phyloP scores from a whole-genome alignment of 768 basidiomycete genomes.

The Hericium erinaceus region DNA sequence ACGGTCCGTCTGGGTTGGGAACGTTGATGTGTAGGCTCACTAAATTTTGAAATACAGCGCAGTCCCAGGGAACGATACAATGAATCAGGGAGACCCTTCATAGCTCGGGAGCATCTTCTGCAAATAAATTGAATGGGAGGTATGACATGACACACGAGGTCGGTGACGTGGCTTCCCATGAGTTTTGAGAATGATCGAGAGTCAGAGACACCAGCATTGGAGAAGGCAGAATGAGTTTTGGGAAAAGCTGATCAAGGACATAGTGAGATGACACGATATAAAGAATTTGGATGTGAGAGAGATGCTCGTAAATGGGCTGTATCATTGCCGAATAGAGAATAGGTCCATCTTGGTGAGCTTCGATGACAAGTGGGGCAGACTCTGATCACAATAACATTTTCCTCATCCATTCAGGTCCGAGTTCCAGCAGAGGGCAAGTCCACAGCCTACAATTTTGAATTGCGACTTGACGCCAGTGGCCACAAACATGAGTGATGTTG shows the following conservation, averaged over 20 bases:
- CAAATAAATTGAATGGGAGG: too few species aligned
- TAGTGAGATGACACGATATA: background rate
- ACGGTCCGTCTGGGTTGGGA: too few species aligned
- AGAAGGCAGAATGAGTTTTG: background rate
- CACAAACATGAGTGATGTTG: background rate
- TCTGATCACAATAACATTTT: background rate
- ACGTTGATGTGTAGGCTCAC: too few species aligned
- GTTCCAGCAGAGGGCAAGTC: background rate
- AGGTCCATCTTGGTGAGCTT: background rate
- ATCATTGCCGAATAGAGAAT: background rate
- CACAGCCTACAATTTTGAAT: background rate
- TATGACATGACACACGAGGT: too few species aligned
- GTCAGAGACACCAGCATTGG: too few species aligned
- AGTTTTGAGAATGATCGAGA: too few species aligned
- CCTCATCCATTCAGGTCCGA: background rate
- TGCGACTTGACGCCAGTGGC: background rate
- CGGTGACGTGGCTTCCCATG: too few species aligned
- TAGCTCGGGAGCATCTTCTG: too few species aligned
- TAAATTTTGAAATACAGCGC: too few species aligned
- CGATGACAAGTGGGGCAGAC: background rate
- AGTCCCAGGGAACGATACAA: too few species aligned
- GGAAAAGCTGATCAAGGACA: background rate
- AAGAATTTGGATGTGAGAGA: background rate
- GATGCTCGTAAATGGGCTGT: background rate
- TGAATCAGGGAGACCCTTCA: too few species aligned